A percentile compares a stretch with the other conserved stretches of the same genome.
These are phyloP conservation scores for Smallanthus sonchifolius DNA, from an alignment of 129 eudicot genomes.

Conservation along the genomic window DNA sequence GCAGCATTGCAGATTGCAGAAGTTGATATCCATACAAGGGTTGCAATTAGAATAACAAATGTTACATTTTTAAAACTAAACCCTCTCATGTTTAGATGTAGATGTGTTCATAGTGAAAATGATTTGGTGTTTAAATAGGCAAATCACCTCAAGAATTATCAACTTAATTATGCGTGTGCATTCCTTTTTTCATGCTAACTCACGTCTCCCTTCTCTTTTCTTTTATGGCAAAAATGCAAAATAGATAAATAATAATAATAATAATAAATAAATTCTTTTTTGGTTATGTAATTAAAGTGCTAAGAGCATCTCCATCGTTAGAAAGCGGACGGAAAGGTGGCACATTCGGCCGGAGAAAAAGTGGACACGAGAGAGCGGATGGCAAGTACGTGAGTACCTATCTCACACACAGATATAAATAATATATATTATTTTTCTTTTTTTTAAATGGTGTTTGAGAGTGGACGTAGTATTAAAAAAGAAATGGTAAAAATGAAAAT, in stretches of 20 bases:
- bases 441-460: too few relatives aligned
- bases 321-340: too few relatives aligned
- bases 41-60: constrained; percentile 37
- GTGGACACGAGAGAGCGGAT: too few relatives aligned
- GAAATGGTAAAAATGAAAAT: too few relatives aligned
- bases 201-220: constrained; percentile 10
- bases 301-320: neutral
- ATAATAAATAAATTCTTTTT: neutral
- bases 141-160: constrained; percentile 13
- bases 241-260: neutral
- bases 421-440: too few relatives aligned
- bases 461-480: too few relatives aligned
- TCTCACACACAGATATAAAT: too few relatives aligned
- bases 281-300: neutral
- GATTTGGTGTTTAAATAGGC: constrained; percentile 53
- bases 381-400: too few relatives aligned
- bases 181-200: constrained; percentile 30
- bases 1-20: constrained; percentile 53
- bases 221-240: constrained; percentile 13
- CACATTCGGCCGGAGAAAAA: too few relatives aligned
- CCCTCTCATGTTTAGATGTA: constrained; percentile 39
- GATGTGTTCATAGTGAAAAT: constrained; percentile 17
- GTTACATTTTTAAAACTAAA: constrained; percentile 42
- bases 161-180: constrained; percentile 20
- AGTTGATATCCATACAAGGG: constrained; percentile 44